Evolutionary conservation across 257 asterid genomes (phyloP).

Genomic region (Solanum corneliomulleri): DNA sequence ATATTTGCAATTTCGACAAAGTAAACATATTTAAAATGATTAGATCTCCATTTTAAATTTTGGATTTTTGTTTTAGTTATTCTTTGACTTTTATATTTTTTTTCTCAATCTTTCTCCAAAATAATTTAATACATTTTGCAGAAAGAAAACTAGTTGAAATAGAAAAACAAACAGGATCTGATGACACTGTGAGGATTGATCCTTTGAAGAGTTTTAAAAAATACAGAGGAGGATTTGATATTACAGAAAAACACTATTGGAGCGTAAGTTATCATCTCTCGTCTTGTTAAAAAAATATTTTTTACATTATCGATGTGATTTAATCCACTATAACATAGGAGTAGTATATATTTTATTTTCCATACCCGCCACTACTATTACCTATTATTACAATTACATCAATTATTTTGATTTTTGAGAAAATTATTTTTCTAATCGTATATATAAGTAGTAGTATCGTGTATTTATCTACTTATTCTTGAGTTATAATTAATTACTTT

Average conservation of each 20-base stretch:
- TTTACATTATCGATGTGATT: neutral
- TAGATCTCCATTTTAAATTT: no score
- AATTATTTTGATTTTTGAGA: no score
- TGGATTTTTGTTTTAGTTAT: neutral
- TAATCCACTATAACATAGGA: neutral
- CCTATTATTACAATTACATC: neutral
- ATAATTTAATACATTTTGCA: neutral
- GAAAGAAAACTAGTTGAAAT: slow-evolving; percentile 32
- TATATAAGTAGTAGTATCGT: no score
- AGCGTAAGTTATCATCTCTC: slow-evolving; percentile 39
- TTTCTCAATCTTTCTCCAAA: neutral
- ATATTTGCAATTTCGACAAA: neutral
- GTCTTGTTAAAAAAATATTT: neutral
- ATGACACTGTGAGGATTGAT: slow-evolving; percentile 58
- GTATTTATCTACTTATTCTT: no score
- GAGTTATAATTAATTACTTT: no score
- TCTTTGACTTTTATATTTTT: neutral
- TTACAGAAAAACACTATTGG: slow-evolving; percentile 73
- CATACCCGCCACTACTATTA: neutral
- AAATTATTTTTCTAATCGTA: no score
- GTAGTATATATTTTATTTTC: no score
- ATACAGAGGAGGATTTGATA: slow-evolving; percentile 80
- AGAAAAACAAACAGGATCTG: slow-evolving; percentile 1
- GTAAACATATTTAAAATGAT: neutral
- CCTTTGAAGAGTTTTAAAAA: slow-evolving; percentile 57